Base-by-base conservation (phyloP, 768 basidiomycete genomes). In the Leucosporidium creatinivorum region DNA sequence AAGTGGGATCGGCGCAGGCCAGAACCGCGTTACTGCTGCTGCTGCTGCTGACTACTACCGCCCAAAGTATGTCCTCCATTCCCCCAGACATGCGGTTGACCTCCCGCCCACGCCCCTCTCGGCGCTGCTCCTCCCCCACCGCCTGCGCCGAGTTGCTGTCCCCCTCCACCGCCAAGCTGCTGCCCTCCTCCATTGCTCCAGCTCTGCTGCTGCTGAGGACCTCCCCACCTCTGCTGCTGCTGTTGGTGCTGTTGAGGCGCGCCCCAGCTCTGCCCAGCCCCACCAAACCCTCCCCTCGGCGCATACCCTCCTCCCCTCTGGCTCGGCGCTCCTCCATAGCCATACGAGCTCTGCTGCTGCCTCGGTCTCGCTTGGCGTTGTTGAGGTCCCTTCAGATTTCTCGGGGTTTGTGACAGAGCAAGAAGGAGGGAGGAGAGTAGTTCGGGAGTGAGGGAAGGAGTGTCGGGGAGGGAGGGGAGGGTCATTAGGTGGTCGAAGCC, bases 401-500 rank as follows among this genome's bases (percentile, higher is more conserved):
- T 23, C 10, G 47, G 25, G n/a, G 48, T 12, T 30, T 33, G 47
- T 8, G 19, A 6, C 3, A 61, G 48, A 30, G 59, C 6, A 13
- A 50, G 21, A 25, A 61, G 59, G 12, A 50, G 59, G 31, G 23
- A 49, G 19, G 26, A 10, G 59, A 58, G 57, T 25, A 71, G 61
- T n/a, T 60, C 15, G 17, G 64, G 52, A 58, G 55, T 48, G 70
- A 68, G 50, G 1, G 28, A 33, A 2, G 63, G 26, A 12, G 63
- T 31, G 6, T 52, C 63, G 19, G 70, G 70, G 8, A 71, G 64
- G 19, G 63, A 17, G 12, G 70, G 70, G 17, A 71, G 61, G 26
- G 66, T 68, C 19, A 71, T 19, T 26, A 71, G 66, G 25, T 63
- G 52, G 63, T 71, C 70, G 48, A 60, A 71, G 15, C 70, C 70